Evolutionary conservation across 2,329 filamentous ascomycete genomes (phyloP).

Genomic region (Zymoseptoria tritici): DNA sequence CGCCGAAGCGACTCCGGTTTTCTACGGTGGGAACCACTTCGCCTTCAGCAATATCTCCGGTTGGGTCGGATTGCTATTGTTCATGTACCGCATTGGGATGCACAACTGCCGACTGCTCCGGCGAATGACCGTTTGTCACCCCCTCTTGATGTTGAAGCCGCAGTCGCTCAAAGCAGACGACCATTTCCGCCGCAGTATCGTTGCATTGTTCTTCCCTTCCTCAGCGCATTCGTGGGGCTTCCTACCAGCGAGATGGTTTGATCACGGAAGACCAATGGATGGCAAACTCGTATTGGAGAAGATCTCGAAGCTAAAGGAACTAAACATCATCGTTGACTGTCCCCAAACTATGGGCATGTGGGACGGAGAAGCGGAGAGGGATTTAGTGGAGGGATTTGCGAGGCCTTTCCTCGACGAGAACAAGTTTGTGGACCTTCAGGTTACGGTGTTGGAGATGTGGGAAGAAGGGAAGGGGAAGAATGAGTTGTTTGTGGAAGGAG

Average conservation of each 20-base stretch:
- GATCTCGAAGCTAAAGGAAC: neutral
- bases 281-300: neutral
- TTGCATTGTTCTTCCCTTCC: neutral
- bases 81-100: conserved; percentile 3
- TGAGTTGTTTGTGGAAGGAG: neutral
- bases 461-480: neutral
- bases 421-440: neutral
- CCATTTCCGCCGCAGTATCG: neutral
- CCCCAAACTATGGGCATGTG: neutral
- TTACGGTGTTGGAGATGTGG: neutral
- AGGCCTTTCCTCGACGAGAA: neutral
- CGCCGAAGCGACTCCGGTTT: conserved; percentile 34
- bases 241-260: neutral
- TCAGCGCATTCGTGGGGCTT: neutral
- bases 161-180: neutral
- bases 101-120: conserved; percentile 1
- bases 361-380: neutral
- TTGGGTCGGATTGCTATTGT: conserved; percentile 3
- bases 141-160: neutral
- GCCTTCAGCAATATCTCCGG: conserved; percentile 13
- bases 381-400: neutral
- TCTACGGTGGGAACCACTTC: conserved; percentile 43
- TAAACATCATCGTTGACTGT: neutral
- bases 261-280: neutral
- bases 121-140: conserved; percentile 5